phyloP scores from a whole-genome alignment of 768 basidiomycete genomes.

The Sporobolomyces phaffii region DNA sequence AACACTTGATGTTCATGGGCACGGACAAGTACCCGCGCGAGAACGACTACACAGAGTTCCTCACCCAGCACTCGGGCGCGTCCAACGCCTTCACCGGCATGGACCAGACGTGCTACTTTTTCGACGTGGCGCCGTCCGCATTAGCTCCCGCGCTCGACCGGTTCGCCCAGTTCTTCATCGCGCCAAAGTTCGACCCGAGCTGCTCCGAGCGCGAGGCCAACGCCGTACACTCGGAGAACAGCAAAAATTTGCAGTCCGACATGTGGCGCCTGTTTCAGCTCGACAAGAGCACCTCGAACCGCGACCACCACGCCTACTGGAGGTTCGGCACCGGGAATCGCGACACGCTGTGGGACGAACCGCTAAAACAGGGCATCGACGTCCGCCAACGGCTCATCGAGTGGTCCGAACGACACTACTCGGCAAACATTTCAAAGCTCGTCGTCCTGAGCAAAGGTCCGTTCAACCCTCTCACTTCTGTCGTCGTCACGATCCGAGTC shows the following conservation, averaged over 20 bases:
- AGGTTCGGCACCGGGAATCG: conserved; percentile 51
- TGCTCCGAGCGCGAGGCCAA: conserved; percentile 85
- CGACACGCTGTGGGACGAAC: conserved; percentile 48
- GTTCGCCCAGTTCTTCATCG: conserved; percentile 72
- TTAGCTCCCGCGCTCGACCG: conserved; percentile 45
- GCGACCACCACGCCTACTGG: conserved; percentile 48
- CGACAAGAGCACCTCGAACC: conserved; percentile 60
- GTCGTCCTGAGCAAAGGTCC: conserved; percentile 48
- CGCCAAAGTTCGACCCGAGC: conserved; percentile 76
- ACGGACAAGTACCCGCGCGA: conserved; percentile 67
- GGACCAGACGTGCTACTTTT: conserved; percentile 79
- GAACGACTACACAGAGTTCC: conserved; percentile 80
- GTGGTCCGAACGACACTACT: conserved; percentile 50
- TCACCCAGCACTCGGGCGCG: conserved; percentile 56
- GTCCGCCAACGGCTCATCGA: conserved; percentile 49
- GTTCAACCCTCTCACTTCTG: background rate
- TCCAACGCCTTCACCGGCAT: conserved; percentile 93
- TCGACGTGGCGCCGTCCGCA: conserved; percentile 57
- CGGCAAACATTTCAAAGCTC: conserved; percentile 49
- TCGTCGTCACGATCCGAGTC: background rate
- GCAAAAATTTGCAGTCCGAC: conserved; percentile 88
- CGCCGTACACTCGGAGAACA: conserved; percentile 95
- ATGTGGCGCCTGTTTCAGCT: conserved; percentile 91
- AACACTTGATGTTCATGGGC: conserved; percentile 85
- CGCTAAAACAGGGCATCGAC: conserved; percentile 46